phyloP scores from a whole-genome alignment of 441 rosid genomes.

The Kokia cookei region DNA sequence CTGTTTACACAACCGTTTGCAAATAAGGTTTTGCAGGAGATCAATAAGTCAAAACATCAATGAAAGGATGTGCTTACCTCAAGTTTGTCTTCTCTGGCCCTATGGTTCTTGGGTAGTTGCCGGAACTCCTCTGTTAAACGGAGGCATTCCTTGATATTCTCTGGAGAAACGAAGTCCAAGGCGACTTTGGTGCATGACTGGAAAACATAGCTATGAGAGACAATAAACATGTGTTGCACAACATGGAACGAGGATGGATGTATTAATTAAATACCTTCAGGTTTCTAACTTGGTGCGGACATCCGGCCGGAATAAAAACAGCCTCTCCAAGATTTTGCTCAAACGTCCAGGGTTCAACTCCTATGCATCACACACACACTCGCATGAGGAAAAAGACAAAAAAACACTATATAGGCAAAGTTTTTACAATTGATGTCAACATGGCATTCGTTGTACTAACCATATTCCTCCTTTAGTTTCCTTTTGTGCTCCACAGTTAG shows the following conservation, averaged over 20 bases:
- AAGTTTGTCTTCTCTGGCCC: conserved; percentile 85
- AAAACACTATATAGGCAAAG: not conserved
- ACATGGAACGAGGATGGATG: not conserved
- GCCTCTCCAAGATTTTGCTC: conserved; percentile 80
- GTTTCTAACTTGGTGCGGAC: conserved; percentile 96
- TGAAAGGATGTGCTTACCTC: conserved; percentile 37
- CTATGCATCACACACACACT: conserved; percentile 21
- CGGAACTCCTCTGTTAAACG: conserved; percentile 80
- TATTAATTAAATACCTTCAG: conserved; percentile 47
- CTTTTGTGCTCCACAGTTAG: conserved; percentile 65
- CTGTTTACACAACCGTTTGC: conserved; percentile 24
- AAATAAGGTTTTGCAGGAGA: not conserved
- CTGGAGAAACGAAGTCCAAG: conserved; percentile 86
- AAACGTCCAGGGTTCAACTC: conserved; percentile 93
- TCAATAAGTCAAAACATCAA: not conserved
- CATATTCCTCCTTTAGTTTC: conserved; percentile 76
- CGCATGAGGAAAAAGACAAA: not conserved
- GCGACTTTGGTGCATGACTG: conserved; percentile 96
- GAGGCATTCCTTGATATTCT: conserved; percentile 67
- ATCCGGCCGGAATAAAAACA: conserved; percentile 91
- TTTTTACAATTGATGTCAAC: not conserved
- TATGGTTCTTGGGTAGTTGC: conserved; percentile 72
- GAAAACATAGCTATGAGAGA: conserved; percentile 1
- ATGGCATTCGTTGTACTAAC: conserved; percentile 26
- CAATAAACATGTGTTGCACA: not conserved